Evolutionary conservation across 2,329 filamentous ascomycete genomes (phyloP).

Genomic region (Reticulascus tulasneorum): DNA sequence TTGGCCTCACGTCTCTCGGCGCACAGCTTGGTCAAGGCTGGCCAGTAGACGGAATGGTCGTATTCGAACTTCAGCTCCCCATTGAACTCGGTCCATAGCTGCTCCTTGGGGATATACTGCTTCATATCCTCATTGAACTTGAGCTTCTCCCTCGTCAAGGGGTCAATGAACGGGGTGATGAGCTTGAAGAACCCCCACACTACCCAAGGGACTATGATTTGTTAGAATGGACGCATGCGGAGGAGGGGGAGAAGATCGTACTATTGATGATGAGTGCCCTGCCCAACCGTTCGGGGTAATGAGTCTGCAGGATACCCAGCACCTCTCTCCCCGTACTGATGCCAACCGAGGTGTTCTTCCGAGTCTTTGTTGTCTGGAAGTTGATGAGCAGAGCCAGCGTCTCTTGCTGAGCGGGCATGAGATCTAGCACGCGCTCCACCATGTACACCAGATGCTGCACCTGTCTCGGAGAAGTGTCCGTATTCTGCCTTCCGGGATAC

Average conservation of each 20-base stretch:
- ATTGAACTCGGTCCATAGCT: constrained; percentile 73
- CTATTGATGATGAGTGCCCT: constrained; percentile 85
- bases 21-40: constrained; percentile 70
- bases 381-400: constrained; percentile 84
- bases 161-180: constrained; percentile 95
- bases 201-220: constrained; percentile 73
- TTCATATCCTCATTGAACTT: constrained; percentile 94
- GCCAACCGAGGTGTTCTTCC: constrained; percentile 68
- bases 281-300: constrained; percentile 91
- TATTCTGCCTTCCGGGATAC: constrained; percentile 88
- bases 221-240: constrained; percentile 6
- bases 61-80: constrained; percentile 88
- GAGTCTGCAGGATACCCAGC: constrained; percentile 87
- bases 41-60: constrained; percentile 86
- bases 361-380: constrained; percentile 75
- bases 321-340: constrained; percentile 76
- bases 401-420: constrained; percentile 85
- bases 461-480: constrained; percentile 77
- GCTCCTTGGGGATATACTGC: constrained; percentile 73
- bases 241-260: constrained; percentile 35
- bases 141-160: constrained; percentile 87
- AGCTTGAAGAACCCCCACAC: constrained; percentile 94
- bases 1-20: constrained; percentile 60
- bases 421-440: constrained; percentile 83
- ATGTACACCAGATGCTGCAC: constrained; percentile 94